Evolutionary conservation across 1,284 basidiomycete genomes (phyloP).

Genomic region (Malassezia equina): DNA sequence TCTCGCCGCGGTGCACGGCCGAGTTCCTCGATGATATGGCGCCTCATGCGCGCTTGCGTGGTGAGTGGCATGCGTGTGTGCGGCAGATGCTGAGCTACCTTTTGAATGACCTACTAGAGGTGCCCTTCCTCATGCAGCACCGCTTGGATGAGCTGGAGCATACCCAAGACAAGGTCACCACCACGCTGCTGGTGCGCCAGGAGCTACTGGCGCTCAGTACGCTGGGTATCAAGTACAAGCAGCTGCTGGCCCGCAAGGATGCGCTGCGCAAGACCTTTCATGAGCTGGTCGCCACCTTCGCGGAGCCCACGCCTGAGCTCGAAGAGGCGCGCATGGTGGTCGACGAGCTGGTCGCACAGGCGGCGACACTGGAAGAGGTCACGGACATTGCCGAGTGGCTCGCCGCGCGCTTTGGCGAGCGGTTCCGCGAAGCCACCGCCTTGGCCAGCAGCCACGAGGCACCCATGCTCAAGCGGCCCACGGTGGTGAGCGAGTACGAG

Average conservation of each 20-base stretch:
- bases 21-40: constrained; percentile 58
- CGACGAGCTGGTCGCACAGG: constrained; percentile 45
- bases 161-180: constrained; percentile 49
- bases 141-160: constrained; percentile 78
- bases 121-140: constrained; percentile 89
- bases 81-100: constrained; percentile 70
- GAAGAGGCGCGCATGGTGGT: constrained; percentile 16
- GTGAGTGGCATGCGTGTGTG: constrained; percentile 68
- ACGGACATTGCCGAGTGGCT: constrained; percentile 89
- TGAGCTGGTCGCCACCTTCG: constrained; percentile 60
- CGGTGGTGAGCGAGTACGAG: constrained; percentile 75
- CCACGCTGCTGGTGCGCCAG: constrained; percentile 33
- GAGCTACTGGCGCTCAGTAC: constrained; percentile 57
- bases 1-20: constrained; percentile 57
- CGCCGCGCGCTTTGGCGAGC: constrained; percentile 61
- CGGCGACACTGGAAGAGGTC: constrained; percentile 66
- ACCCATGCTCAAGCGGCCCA: constrained; percentile 63
- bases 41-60: constrained; percentile 56
- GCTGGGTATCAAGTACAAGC: constrained; percentile 51
- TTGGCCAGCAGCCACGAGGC: constrained; percentile 16
- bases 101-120: constrained; percentile 77
- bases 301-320: constrained; percentile 49
- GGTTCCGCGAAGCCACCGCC: constrained; percentile 41
- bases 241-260: constrained; percentile 35
- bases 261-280: constrained; percentile 34